Percentiles rank a stretch among this genome's conserved stretches.
Evolutionary conservation across 2,329 filamentous ascomycete species (phyloP).

Genomic region (Aureobasidium pullulans): DNA sequence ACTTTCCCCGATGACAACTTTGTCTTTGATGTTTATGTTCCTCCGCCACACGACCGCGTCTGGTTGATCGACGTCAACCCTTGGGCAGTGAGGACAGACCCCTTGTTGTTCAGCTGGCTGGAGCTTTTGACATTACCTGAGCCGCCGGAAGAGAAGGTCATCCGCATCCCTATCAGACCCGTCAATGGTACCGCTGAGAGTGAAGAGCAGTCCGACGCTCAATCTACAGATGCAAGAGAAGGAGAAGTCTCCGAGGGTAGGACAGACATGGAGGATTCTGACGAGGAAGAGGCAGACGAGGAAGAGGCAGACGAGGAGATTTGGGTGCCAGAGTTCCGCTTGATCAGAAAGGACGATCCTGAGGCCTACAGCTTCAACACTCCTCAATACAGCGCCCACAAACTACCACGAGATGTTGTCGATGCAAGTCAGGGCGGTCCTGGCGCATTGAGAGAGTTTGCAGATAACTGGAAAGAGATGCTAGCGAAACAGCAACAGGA

Average conservation of each 20-base stretch:
- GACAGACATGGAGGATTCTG: slow-evolving; percentile 27
- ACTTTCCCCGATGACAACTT: slow-evolving; percentile 81
- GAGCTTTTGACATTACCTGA: slow-evolving; percentile 72
- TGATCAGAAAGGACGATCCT: slow-evolving; percentile 78
- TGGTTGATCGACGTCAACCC: slow-evolving; percentile 93
- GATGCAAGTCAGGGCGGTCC: slow-evolving; percentile 53
- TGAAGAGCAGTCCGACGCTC: not conserved
- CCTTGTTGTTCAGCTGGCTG: slow-evolving; percentile 80
- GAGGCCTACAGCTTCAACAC: slow-evolving; percentile 81
- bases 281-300: slow-evolving; percentile 47
- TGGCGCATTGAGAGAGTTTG: slow-evolving; percentile 66
- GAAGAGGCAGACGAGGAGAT: slow-evolving; percentile 47
- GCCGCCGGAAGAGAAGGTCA: slow-evolving; percentile 28
- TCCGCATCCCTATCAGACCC: slow-evolving; percentile 13
- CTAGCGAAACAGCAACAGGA: slow-evolving; percentile 35
- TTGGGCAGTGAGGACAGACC: slow-evolving; percentile 85
- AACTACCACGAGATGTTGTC: slow-evolving; percentile 88
- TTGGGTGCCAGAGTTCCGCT: slow-evolving; percentile 65
- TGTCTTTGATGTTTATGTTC: slow-evolving; percentile 87
- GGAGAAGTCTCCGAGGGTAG: not conserved
- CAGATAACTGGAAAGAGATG: slow-evolving; percentile 42
- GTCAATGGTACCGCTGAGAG: not conserved
- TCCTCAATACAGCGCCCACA: slow-evolving; percentile 88
- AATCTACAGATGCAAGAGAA: not conserved
- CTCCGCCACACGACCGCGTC: slow-evolving; percentile 64